A percentile compares a stretch with the other conserved stretches of the same genome.
phyloP scores from a whole-genome alignment of 2,329 filamentous ascomycete species.

The Xylaria sp. region DNA sequence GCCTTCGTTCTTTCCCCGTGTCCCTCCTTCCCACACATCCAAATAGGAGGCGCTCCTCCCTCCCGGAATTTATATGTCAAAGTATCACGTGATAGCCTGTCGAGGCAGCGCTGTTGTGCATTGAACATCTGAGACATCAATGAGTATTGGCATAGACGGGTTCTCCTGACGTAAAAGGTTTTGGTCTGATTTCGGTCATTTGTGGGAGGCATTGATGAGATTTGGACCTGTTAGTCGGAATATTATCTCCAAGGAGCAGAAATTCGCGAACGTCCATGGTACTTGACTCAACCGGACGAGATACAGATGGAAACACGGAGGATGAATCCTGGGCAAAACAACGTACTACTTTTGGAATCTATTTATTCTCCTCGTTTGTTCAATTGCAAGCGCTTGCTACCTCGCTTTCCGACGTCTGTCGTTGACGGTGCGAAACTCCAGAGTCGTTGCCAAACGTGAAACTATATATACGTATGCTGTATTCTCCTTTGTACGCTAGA shows the following conservation, averaged over 20 bases:
- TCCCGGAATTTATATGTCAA: not conserved
- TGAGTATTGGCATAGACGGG: not conserved
- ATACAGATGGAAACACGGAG: not conserved
- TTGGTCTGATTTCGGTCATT: not conserved
- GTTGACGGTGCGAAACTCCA: not conserved
- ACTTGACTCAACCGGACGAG: not conserved
- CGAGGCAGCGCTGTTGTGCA: not conserved
- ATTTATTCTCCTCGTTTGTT: not conserved
- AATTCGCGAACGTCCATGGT: not conserved
- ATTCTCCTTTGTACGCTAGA: not conserved
- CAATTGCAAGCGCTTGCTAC: not conserved
- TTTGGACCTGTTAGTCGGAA: not conserved
- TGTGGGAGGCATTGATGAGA: not conserved
- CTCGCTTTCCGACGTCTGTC: not conserved
- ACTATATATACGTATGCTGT: not conserved
- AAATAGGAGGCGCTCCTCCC: conserved; percentile 14
- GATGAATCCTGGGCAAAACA: not conserved
- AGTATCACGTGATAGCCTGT: conserved; percentile 27
- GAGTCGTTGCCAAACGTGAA: not conserved
- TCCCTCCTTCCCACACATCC: conserved; percentile 3
- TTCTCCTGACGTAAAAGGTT: not conserved
- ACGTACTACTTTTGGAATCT: conserved; percentile 4
- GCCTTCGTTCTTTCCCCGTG: conserved; percentile 6
- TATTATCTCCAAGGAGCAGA: not conserved
- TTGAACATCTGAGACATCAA: not conserved